Base-by-base conservation (phyloP, 768 basidiomycete species). In the Amanita pallidorosea region DNA sequence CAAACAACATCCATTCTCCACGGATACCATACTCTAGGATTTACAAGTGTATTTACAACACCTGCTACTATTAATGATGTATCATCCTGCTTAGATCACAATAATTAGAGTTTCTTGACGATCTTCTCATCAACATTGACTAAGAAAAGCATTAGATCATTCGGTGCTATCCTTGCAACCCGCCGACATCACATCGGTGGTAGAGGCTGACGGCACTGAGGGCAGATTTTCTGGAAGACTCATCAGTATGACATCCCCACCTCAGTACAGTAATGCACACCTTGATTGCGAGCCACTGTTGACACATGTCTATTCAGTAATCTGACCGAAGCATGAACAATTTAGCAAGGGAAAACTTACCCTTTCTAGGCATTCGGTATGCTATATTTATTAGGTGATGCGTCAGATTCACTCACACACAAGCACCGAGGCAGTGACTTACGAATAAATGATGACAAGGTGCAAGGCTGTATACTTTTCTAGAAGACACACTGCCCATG, bases 391-490 rank as follows among this genome's bases (percentile, higher is more conserved):
- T 43, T 37, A 38, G 38, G n/a, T 54, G 35, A 52, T 15, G 18
- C 20, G 29, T 27, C 18, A n/a, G 20, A 23, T n/a, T n/a, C n/a
- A 45, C 18, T n/a, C 22, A 13, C 7, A 46, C 33, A 38, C 11
- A 38, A 6, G 25, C 17, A 51, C 18, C 46, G 43, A 12, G 44
- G 49, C 11, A 37, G 25, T 56, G 23, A 75, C 86, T 68, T 57
- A 88, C 87, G 65, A 94, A 94, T 56, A 93, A 59, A 72, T 94
- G 91, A 59, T 84, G 80, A 67, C 91, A 94, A 1, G 91, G 91
- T 2, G 91, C 89, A 54, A 92, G 67, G 60, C 91, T 91, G 57
- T 93, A 94, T 49, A 68, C 75, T 63, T 83, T 81, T 56, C 82
- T 72, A 36, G 71, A 72, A 27, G 68, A 67, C 6, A 70, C 71